These are phyloP conservation scores for Trametes versicolor DNA, from an alignment of 1,284 basidiomycete species.

Conservation along the genomic window DNA sequence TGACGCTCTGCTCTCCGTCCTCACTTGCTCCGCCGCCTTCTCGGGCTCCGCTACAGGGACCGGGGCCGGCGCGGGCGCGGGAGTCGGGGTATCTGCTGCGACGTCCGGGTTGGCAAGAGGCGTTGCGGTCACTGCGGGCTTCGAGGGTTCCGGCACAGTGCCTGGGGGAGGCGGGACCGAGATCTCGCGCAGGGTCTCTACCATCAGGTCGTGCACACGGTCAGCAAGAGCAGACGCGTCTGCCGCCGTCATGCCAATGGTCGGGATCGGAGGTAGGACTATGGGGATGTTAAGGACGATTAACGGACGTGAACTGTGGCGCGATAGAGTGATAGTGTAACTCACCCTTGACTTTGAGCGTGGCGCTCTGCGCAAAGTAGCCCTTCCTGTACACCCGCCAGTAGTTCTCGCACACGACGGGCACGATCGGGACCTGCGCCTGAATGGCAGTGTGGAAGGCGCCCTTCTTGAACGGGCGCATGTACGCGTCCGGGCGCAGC, in stretches of 20 bases:
- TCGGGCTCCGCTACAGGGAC: constrained; percentile 15
- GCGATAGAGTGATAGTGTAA: constrained; percentile 9
- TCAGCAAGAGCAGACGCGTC: constrained; percentile 73
- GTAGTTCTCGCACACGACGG: constrained; percentile 96
- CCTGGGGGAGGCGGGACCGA: constrained; percentile 55
- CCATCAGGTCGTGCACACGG: constrained; percentile 78
- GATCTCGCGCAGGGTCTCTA: constrained; percentile 72
- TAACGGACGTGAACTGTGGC: background rate
- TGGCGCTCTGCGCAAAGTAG: constrained; percentile 77
- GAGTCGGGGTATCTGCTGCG: constrained; percentile 13
- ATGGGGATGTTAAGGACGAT: constrained; percentile 11
- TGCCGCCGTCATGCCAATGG: constrained; percentile 68
- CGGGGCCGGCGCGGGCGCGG: constrained; percentile 21
- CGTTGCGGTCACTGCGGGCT: constrained; percentile 26
- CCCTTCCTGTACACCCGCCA: constrained; percentile 85
- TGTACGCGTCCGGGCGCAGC: constrained; percentile 66
- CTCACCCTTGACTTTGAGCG: constrained; percentile 86
- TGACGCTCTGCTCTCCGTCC: constrained; percentile 45
- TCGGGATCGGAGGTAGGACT: constrained; percentile 85
- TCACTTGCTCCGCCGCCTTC: constrained; percentile 24
- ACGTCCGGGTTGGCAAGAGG: constrained; percentile 21
- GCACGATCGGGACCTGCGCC: constrained; percentile 88
- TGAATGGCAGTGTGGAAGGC: constrained; percentile 97
- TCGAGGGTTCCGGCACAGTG: constrained; percentile 30
- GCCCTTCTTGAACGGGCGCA: constrained; percentile 97